Base-by-base conservation (phyloP, 192 early-diverging fungal species). In the Coemansia sp. region DNA sequence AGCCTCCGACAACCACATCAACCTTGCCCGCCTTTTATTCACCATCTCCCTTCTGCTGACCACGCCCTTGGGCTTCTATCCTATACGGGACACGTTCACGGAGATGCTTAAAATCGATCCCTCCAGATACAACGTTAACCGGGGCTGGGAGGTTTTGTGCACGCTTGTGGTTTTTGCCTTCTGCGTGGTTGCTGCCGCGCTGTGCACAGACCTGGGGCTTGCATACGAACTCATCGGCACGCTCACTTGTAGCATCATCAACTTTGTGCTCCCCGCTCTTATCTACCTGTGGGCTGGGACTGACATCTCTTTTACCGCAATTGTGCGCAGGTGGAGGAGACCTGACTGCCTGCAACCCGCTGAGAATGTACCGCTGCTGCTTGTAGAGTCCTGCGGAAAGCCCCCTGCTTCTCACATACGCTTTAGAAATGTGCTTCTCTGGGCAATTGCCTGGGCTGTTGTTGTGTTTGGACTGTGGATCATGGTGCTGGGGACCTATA, bases 1-100 rank as follows among this genome's bases (percentile, higher is more conserved):
- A 0, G 39, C 61, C 0, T 77, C 84, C 7, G 89, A 90, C 65
- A 55, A 49, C 16, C 63, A 79, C 20, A 86, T 89, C 60, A 90
- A 90, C 68, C 46, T 86, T 57, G 87, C 84, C 1, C 86, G 89
- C 16, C 70, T 88, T 14, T 43, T 87, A 38, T 77, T 90, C 48
- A 86, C 82, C 13, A 56, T 88, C 14, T 85, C 85, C 10, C 75
- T 90, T 70, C 63, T 89, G 37, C 69, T 90, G 53, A 90, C 89
- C 14, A 57, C 57, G 5, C 79, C 79, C 16, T 66, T 82, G 75
- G 63, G 61, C 32, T 82, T 82, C 41, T 82, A 82, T 39, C 79
- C 79, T 13, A 68, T 76, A 19, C 70, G 79, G 10, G 75, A 76
- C 46, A 74, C 72, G 2, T 39, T 77, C n/a, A 77, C 75, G 0